A percentile compares a stretch with the other conserved stretches of the same genome.
phyloP scores from a whole-genome alignment of 257 asterid species.

The Gentiana macrophylla region DNA sequence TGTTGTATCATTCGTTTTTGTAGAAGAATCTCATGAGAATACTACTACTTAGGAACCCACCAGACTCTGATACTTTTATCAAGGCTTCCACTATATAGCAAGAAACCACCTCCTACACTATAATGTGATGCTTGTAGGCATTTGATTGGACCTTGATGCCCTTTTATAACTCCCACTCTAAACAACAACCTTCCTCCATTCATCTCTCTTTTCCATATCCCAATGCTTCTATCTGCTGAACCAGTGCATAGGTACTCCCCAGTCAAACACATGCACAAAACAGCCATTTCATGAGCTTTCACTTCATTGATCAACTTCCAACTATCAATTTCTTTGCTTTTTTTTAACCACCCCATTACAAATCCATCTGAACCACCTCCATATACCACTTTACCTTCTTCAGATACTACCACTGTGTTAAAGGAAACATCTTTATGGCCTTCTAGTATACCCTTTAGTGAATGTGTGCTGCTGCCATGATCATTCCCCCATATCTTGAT shows the following conservation, averaged over 20 bases:
- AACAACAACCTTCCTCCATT: constrained; percentile 28
- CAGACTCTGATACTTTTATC: constrained; percentile 69
- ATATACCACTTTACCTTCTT: constrained; percentile 41
- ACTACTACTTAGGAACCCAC: constrained; percentile 53
- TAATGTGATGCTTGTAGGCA: constrained; percentile 56
- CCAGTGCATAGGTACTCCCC: constrained; percentile 55
- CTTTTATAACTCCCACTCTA: constrained; percentile 39
- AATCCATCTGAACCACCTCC: constrained; percentile 86
- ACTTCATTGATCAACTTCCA: constrained; percentile 42
- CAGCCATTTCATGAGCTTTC: constrained; percentile 63
- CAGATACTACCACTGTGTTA: constrained; percentile 48
- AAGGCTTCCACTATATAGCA: constrained; percentile 79
- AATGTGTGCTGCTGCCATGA: constrained; percentile 20
- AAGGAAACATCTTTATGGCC: constrained; percentile 75
- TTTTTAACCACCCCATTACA: constrained; percentile 50
- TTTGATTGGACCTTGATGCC: constrained; percentile 75
- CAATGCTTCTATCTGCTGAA: constrained; percentile 53
- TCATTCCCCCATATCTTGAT: constrained; percentile 63
- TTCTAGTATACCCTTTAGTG: constrained; percentile 41
- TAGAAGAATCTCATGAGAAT: too few species aligned
- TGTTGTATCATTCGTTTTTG: too few species aligned
- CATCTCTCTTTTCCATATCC: constrained; percentile 48
- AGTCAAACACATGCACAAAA: constrained; percentile 48
- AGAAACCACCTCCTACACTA: constrained; percentile 60
- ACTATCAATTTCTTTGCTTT: constrained; percentile 16